Evolutionary conservation across 2,329 filamentous ascomycete species (phyloP).

Genomic region (Colletotrichum sp.): DNA sequence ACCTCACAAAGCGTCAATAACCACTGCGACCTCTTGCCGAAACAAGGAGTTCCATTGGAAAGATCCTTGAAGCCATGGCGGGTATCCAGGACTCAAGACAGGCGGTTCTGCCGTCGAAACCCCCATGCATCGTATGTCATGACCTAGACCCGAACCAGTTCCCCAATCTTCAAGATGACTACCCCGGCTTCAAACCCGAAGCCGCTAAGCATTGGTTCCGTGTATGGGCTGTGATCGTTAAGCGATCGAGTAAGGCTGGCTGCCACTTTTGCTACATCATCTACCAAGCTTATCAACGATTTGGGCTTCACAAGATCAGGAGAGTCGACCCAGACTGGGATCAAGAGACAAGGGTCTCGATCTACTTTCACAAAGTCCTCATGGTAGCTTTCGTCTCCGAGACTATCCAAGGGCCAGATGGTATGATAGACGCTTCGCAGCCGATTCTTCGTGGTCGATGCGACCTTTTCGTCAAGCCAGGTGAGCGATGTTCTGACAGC

Average conservation of each 20-base stretch:
- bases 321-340: neutral
- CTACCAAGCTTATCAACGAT: neutral
- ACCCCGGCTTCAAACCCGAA: neutral
- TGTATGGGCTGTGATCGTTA: neutral
- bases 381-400: neutral
- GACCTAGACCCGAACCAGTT: neutral
- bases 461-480: neutral
- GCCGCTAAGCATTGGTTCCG: neutral
- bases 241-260: neutral
- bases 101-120: neutral
- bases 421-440: neutral
- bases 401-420: neutral
- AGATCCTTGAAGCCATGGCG: accelerated
- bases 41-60: neutral
- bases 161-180: neutral
- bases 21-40: neutral
- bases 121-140: neutral
- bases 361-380: neutral
- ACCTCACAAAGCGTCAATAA: neutral
- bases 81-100: accelerated
- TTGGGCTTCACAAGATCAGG: neutral
- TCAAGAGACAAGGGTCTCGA: neutral
- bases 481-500: neutral
- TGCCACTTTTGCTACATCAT: slow-evolving; percentile 12
- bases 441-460: neutral